A percentile compares a stretch with the other conserved stretches of the same genome.
Evolutionary conservation across 1,284 basidiomycete genomes (phyloP).

Genomic region (Rhodotorula sp.): DNA sequence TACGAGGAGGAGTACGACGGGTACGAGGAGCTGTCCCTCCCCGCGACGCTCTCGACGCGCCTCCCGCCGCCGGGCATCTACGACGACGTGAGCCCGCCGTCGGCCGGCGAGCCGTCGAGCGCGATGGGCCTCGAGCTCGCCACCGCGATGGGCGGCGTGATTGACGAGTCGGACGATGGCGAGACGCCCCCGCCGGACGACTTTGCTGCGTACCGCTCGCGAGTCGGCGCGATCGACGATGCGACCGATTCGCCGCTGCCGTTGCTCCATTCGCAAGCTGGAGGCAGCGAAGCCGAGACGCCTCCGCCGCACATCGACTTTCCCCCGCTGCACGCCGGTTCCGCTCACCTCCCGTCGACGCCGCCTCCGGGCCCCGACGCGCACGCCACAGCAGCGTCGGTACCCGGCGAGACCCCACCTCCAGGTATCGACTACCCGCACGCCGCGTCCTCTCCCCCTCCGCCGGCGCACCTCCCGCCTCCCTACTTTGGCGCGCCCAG

Average conservation of each 20-base stretch:
- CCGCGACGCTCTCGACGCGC: conserved; percentile 13
- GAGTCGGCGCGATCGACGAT: not conserved
- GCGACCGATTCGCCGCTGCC: not conserved
- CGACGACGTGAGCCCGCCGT: conserved; percentile 39
- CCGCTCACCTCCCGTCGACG: not conserved
- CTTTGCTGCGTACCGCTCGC: not conserved
- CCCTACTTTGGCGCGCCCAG: too few species aligned
- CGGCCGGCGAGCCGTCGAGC: conserved; percentile 5
- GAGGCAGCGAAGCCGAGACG: not conserved
- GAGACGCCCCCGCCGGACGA: not conserved
- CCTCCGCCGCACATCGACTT: conserved; percentile 14
- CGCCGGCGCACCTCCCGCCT: too few species aligned
- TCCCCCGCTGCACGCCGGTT: not conserved
- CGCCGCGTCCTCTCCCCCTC: too few species aligned
- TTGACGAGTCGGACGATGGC: not conserved
- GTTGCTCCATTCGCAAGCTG: not conserved
- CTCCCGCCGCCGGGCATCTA: conserved; percentile 38
- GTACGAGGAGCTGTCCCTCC: conserved; percentile 39
- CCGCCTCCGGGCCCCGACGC: not conserved
- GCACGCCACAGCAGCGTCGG: too few species aligned
- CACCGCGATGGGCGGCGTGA: not conserved
- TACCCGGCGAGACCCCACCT: too few species aligned
- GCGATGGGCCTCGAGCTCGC: not conserved
- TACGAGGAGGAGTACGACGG: conserved; percentile 41
- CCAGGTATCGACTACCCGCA: too few species aligned